Evolutionary conservation across 2,329 filamentous ascomycete genomes (phyloP).

Genomic region (Pseudocercospora macadamiae): DNA sequence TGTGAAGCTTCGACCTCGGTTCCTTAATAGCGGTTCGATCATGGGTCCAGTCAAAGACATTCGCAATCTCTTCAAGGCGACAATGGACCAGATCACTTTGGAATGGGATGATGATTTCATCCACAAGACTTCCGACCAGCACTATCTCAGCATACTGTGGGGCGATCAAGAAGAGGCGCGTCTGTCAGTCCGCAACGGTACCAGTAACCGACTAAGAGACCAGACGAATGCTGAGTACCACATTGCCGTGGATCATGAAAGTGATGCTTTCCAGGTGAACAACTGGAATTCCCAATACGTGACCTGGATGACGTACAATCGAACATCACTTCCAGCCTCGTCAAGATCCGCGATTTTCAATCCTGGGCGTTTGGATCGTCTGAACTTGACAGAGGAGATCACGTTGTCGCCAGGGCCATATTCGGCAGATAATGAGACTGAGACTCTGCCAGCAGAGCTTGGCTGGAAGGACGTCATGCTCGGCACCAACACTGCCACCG

Average conservation of each 20-base stretch:
- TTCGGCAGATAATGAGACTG: neutral
- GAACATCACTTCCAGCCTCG: constrained; percentile 2
- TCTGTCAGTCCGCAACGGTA: constrained; percentile 6
- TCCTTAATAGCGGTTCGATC: constrained; percentile 24
- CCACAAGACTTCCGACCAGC: constrained; percentile 21
- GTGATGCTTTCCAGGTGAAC: constrained; percentile 22
- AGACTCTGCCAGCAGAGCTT: constrained; percentile 5
- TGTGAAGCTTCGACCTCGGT: constrained; percentile 13
- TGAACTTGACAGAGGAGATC: constrained; percentile 17
- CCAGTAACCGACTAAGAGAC: neutral
- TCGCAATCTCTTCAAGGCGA: constrained; percentile 14
- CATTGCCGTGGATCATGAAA: constrained; percentile 23
- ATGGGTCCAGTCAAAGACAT: constrained; percentile 23
- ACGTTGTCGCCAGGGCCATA: constrained; percentile 9
- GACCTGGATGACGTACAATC: constrained; percentile 26
- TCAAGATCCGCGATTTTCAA: neutral
- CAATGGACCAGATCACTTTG: constrained; percentile 4
- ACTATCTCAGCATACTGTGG: constrained; percentile 24
- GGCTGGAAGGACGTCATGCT: constrained; percentile 20
- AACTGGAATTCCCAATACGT: constrained; percentile 20
- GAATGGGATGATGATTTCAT: constrained; percentile 16
- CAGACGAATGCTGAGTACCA: constrained; percentile 19
- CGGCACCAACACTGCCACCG: constrained; percentile 20
- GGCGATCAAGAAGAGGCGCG: constrained; percentile 23
- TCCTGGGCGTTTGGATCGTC: constrained; percentile 17